These are phyloP conservation scores for Buddleja alternifolia DNA, from an alignment of 257 asterid species.

Conservation along the genomic window DNA sequence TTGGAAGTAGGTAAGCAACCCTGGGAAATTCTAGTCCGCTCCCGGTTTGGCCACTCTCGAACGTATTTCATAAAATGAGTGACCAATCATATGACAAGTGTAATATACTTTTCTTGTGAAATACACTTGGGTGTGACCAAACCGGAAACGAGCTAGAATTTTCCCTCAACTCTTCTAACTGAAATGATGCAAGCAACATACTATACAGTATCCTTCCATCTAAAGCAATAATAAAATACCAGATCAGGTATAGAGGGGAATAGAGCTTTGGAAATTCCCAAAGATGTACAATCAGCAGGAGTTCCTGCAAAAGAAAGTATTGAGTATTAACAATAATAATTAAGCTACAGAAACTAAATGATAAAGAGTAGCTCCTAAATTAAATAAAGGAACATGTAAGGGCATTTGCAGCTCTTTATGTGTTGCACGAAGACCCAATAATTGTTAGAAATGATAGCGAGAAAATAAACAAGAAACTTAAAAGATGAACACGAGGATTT, in stretches of 20 bases:
- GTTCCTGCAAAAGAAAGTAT: slow-evolving; percentile 54
- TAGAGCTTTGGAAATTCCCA: slow-evolving; percentile 74
- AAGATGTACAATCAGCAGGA: slow-evolving; percentile 87
- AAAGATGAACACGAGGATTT: too few relatives aligned
- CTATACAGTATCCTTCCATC: slow-evolving; percentile 1
- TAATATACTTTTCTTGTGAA: slow-evolving; percentile 16
- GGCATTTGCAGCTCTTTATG: slow-evolving; percentile 12
- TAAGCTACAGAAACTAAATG: neutral
- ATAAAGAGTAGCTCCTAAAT: slow-evolving; percentile 7
- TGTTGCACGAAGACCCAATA: too few relatives aligned
- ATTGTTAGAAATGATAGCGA: too few relatives aligned
- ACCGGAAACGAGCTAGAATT: too few relatives aligned
- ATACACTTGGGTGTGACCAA: too few relatives aligned
- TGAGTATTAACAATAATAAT: slow-evolving; percentile 1
- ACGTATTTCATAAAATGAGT: slow-evolving; percentile 4
- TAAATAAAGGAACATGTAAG: neutral
- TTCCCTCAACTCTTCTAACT: too few relatives aligned
- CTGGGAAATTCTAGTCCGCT: neutral
- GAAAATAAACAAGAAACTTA: too few relatives aligned
- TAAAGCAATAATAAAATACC: slow-evolving; percentile 44
- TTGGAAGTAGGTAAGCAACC: slow-evolving; percentile 13
- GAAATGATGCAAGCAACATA: slow-evolving; percentile 1
- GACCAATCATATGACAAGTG: slow-evolving; percentile 11
- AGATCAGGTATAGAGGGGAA: slow-evolving; percentile 79
- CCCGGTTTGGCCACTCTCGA: too few relatives aligned